A percentile compares a stretch with the other conserved stretches of the same genome.
These are phyloP conservation scores for Hypholoma sublateritium DNA, from an alignment of 768 basidiomycete species.

Conservation along the genomic window DNA sequence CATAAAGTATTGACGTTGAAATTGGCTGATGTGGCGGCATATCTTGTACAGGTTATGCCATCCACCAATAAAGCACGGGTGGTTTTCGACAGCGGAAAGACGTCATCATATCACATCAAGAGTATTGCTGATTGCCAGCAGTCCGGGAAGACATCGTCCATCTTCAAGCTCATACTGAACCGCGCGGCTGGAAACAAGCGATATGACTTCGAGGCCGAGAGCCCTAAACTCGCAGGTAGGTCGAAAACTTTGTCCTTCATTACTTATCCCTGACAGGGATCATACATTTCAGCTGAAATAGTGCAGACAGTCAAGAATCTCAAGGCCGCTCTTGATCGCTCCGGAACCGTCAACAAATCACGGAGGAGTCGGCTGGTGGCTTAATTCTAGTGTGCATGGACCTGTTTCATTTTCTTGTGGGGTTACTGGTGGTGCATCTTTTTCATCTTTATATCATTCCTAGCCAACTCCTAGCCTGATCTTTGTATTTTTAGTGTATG, in stretches of 20 bases:
- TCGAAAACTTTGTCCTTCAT: conserved; percentile 2
- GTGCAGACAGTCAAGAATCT: conserved; percentile 70
- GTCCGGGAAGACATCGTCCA: conserved; percentile 72
- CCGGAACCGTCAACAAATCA: conserved; percentile 60
- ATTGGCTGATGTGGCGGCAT: not conserved
- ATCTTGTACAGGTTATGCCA: conserved; percentile 73
- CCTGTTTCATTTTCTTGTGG: no score
- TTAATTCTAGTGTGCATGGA: not conserved
- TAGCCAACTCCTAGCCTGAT: no score
- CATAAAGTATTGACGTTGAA: not conserved
- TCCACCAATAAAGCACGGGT: conserved; percentile 73
- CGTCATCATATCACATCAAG: conserved; percentile 90
- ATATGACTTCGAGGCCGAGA: conserved; percentile 98
- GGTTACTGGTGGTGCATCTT: no score
- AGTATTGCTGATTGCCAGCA: conserved; percentile 84
- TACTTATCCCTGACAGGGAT: not conserved
- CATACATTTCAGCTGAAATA: conserved; percentile 57
- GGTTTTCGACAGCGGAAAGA: conserved; percentile 88
- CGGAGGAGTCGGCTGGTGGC: conserved; percentile 49
- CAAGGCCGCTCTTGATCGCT: conserved; percentile 63
- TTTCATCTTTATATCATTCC: no score
- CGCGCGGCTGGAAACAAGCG: conserved; percentile 77
- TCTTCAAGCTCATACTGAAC: conserved; percentile 88
- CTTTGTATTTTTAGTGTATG: no score
- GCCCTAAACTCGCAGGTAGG: conserved; percentile 74